Evolutionary conservation across 2,329 filamentous ascomycete genomes (phyloP).

Genomic region (Fusarium chaquense): DNA sequence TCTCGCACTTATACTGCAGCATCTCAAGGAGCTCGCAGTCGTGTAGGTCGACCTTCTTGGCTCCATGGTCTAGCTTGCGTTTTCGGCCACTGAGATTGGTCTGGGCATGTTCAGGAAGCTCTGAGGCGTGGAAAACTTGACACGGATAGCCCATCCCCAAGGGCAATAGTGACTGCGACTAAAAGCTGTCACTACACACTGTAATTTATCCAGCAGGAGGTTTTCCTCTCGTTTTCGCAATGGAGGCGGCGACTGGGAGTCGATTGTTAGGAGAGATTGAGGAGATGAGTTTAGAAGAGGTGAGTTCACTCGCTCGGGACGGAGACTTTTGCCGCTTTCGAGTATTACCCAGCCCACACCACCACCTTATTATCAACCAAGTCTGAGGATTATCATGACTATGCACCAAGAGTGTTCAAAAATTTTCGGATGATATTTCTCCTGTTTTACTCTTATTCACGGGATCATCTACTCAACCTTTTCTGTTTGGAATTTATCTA

Average conservation of each 20-base stretch:
- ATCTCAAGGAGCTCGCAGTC: slow-evolving; percentile 69
- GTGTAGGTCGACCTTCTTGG: slow-evolving; percentile 61
- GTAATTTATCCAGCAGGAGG: neutral
- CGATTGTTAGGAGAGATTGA: slow-evolving; percentile 67
- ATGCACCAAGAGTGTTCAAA: neutral
- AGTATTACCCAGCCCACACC: neutral
- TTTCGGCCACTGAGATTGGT: slow-evolving; percentile 61
- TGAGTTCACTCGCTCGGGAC: slow-evolving; percentile 53
- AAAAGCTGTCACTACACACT: neutral
- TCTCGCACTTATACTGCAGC: slow-evolving; percentile 71
- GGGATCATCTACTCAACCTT: neutral
- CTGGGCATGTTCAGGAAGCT: slow-evolving; percentile 65
- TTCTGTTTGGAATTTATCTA: neutral
- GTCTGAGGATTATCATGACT: neutral
- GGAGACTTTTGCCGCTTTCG: slow-evolving; percentile 28
- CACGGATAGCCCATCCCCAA: slow-evolving; percentile 69
- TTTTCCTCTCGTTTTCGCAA: slow-evolving; percentile 23
- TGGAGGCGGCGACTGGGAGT: slow-evolving; percentile 60
- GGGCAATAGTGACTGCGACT: neutral
- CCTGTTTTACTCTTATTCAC: neutral
- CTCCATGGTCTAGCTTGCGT: slow-evolving; percentile 61
- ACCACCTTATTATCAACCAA: slow-evolving; percentile 33
- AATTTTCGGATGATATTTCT: neutral
- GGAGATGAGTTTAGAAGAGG: slow-evolving; percentile 70
- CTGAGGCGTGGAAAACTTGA: slow-evolving; percentile 64